Conservation (phyloP, 2,329 filamentous ascomycete genomes). For the Coniochaeta prunicola region DNA sequence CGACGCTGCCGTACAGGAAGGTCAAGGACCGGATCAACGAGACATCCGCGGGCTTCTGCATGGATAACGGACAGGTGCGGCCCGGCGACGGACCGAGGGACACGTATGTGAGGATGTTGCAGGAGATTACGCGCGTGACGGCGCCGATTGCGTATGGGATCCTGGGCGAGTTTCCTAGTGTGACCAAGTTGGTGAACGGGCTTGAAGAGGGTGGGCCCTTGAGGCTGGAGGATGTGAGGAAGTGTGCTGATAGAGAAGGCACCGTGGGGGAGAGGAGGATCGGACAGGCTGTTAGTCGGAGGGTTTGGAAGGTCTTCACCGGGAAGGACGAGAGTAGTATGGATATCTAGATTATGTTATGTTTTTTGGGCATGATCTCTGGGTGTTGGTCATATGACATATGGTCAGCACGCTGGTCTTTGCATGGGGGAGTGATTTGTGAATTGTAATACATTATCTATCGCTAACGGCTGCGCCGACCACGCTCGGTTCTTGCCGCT, state of each 20-base stretch:
- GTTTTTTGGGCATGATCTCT: no score
- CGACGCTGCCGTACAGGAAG: slow-evolving; percentile 64
- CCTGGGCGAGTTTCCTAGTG: slow-evolving; percentile 49
- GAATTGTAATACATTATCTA: no score
- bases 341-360: slow-evolving; percentile 32
- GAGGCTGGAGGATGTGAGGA: slow-evolving; percentile 54
- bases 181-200: slow-evolving; percentile 49
- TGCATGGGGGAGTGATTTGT: no score
- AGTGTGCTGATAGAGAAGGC: slow-evolving; percentile 50
- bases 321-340: slow-evolving; percentile 47
- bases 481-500: not conserved
- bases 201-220: slow-evolving; percentile 52
- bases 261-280: slow-evolving; percentile 45
- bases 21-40: slow-evolving; percentile 39
- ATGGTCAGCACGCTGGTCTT: no score
- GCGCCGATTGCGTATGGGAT: slow-evolving; percentile 66
- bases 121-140: slow-evolving; percentile 67
- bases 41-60: slow-evolving; percentile 59
- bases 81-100: slow-evolving; percentile 59
- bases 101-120: slow-evolving; percentile 68
- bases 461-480: not conserved
- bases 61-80: slow-evolving; percentile 70
- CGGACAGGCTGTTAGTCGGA: slow-evolving; percentile 50
- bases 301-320: slow-evolving; percentile 54
- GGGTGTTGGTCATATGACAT: no score